Evolutionary conservation across 2,329 filamentous ascomycete species (phyloP).

Genomic region (Mariannaea sp.): DNA sequence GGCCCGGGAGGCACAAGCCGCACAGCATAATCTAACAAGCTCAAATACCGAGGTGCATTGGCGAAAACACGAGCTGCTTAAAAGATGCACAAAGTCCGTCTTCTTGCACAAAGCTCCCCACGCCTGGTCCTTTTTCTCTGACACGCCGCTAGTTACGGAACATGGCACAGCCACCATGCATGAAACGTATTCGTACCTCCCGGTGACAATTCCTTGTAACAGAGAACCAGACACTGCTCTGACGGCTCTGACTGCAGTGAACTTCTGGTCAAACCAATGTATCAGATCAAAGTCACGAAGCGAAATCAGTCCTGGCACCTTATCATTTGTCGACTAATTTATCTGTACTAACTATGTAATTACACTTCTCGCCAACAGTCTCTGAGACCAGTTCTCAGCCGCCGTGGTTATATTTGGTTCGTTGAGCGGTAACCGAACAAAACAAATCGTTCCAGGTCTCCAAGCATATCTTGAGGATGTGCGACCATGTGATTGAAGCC

Average conservation of each 20-base stretch:
- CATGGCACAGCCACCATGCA: background rate
- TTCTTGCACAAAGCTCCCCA: too few relatives aligned
- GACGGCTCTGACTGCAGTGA: background rate
- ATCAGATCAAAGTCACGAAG: too few relatives aligned
- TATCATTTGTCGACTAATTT: too few relatives aligned
- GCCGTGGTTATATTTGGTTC: background rate
- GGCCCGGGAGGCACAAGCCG: background rate
- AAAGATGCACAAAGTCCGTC: background rate
- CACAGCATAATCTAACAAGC: slow-evolving; percentile 9
- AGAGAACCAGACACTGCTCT: background rate
- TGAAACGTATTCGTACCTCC: background rate
- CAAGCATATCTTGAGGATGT: slow-evolving; percentile 2
- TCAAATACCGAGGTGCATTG: too few relatives aligned
- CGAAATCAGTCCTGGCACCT: too few relatives aligned
- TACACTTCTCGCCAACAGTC: too few relatives aligned
- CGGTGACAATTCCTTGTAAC: background rate
- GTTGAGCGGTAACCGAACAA: background rate
- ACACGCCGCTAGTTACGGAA: background rate
- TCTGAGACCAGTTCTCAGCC: background rate
- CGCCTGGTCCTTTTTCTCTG: background rate
- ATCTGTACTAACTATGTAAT: too few relatives aligned
- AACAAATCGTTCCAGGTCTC: slow-evolving; percentile 10
- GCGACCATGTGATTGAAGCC: slow-evolving; percentile 1
- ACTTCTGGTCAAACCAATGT: background rate
- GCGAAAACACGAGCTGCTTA: too few relatives aligned